A percentile compares a stretch with the other conserved stretches of the same genome.
Evolutionary conservation across 2,329 filamentous ascomycete genomes (phyloP).

Genomic region (Pseudopithomyces chartarum): DNA sequence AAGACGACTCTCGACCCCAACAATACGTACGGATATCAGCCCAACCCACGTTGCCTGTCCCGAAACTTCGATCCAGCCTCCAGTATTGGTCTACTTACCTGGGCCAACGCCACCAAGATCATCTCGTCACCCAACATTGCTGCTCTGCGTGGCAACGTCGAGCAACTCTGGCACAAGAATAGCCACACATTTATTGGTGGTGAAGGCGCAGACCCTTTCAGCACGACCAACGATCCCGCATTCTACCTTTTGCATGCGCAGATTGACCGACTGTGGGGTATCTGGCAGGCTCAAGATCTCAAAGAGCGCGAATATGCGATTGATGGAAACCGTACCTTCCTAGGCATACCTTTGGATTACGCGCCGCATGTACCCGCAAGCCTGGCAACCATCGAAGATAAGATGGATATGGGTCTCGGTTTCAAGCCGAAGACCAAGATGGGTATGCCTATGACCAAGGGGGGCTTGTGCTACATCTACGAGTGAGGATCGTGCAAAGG

Average conservation of each 20-base stretch:
- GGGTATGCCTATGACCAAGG: conserved; percentile 5
- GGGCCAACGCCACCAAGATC: conserved; percentile 42
- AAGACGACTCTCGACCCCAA: conserved; percentile 32
- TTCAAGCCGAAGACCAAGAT: conserved; percentile 5
- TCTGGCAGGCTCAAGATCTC: conserved; percentile 53
- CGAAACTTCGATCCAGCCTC: conserved; percentile 42
- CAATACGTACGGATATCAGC: conserved; percentile 19
- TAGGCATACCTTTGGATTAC: conserved; percentile 16
- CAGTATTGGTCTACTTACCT: conserved; percentile 29
- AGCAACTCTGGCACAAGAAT: conserved; percentile 45
- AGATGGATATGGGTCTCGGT: conserved; percentile 10
- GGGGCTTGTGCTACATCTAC: conserved; percentile 8
- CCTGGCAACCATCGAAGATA: conserved; percentile 3
- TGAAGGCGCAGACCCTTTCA: conserved; percentile 50
- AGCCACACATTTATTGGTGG: conserved; percentile 51
- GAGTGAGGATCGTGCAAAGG: not conserved
- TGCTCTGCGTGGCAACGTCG: conserved; percentile 41
- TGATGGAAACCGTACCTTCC: conserved; percentile 49
- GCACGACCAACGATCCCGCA: conserved; percentile 45
- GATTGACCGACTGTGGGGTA: conserved; percentile 53
- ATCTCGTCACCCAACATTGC: conserved; percentile 42
- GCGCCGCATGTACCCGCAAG: conserved; percentile 7
- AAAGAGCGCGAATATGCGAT: conserved; percentile 43
- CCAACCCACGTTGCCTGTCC: conserved; percentile 37
- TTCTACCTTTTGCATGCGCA: conserved; percentile 54